phyloP scores from a whole-genome alignment of 1,284 basidiomycete genomes.

The Malassezia slooffiae region DNA sequence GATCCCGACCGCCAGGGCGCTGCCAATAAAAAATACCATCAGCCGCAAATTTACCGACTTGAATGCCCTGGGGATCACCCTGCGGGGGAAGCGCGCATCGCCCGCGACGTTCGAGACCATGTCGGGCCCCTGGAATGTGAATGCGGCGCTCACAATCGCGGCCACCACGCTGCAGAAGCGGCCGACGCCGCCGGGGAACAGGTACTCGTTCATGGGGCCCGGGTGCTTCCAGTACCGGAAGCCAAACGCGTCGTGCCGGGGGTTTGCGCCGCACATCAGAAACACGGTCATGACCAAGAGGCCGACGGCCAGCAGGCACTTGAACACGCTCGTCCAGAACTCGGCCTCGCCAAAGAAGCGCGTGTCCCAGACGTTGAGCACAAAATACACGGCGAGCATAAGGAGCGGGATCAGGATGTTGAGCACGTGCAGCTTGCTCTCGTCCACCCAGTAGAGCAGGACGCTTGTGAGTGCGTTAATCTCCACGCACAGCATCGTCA shows the following conservation, averaged over 20 bases:
- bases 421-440: not conserved
- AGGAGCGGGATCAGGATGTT: not conserved
- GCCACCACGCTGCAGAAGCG: constrained; percentile 48
- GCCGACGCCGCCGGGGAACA: constrained; percentile 54
- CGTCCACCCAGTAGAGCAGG: constrained; percentile 6
- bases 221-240: constrained; percentile 45
- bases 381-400: not conserved
- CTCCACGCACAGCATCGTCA: constrained; percentile 4
- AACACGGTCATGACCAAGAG: constrained; percentile 4
- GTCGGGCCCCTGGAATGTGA: constrained; percentile 70
- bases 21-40: constrained; percentile 47
- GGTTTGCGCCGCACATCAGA: constrained; percentile 2
- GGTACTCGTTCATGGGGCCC: constrained; percentile 48
- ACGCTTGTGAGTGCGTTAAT: constrained; percentile 4
- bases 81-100: constrained; percentile 51
- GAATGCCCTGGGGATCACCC: constrained; percentile 32
- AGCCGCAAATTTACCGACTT: constrained; percentile 47
- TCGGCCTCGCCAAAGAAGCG: constrained; percentile 12
- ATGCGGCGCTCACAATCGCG: constrained; percentile 55
- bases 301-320: constrained; percentile 6
- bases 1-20: constrained; percentile 46
- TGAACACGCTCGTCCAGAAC: constrained; percentile 10
- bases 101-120: constrained; percentile 71
- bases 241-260: constrained; percentile 18
- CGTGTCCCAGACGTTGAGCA: constrained; percentile 5